Evolutionary conservation across 768 basidiomycete genomes (phyloP), one percentile per base, ranked within the genome.

Genomic region (Tephrocybe sp.): DNA sequence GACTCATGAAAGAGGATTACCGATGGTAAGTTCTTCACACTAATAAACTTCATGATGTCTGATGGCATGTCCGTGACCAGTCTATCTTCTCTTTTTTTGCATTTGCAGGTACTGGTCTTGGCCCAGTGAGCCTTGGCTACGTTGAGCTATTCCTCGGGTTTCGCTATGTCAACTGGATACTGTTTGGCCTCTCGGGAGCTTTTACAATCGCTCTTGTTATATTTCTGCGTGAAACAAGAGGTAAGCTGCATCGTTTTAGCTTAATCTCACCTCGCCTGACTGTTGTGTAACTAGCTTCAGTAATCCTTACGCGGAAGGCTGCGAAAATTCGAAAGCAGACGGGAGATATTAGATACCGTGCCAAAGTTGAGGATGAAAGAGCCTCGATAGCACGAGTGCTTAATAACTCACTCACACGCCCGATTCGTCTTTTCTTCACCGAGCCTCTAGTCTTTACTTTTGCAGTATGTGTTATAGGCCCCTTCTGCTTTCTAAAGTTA

Each of bases 1-100:
- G 42, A 44, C 42, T 12, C 42, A 44, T n/a, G 42, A 44, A 44
- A 44, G 42, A 31, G 42, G 42, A 15, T 30, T 44, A 12, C 42
- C 42, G 6, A 44, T 44, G 42, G 42, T 44, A 26, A 9, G 35
- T 37, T n/a, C 5, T 5, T 19, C n/a, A n/a, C n/a, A 19, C 35
- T 6, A 7, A 37, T 37, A 15, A 7, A 5, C n/a, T 7, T 31
- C n/a, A n/a, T 28, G 13, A 44, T 27, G 9, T 19, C 9, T 30
- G 12, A 5, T 26, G n/a, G n/a, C n/a, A 15, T n/a, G n/a, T n/a
- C n/a, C n/a, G 21, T 22, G 16, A 40, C 6, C 16, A 44, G 42
- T 27, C 27, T 4, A 44, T 44, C 27, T 44, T 44, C 42, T 44
- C 42, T 15, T 44, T 44, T 28, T 15, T 31, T 18, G 42, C 42